Evolutionary conservation across 2,329 filamentous ascomycete species (phyloP), one percentile per base, ranked within the genome.

Genomic region (Ceratocystis harringtonii): DNA sequence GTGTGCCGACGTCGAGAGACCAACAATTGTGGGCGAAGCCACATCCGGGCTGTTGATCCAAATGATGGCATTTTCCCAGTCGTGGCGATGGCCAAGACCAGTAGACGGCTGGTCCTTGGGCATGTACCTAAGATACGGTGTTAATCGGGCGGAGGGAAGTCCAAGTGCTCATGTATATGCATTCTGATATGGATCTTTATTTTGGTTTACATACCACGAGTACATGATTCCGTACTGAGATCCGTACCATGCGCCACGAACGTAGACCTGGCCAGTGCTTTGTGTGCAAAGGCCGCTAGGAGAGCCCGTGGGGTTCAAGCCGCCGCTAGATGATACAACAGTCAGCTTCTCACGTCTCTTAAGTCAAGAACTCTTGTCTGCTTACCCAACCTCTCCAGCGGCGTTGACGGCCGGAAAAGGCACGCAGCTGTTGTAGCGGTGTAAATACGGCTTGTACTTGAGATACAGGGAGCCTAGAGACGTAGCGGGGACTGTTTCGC

Each of bases 331-430:
- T 25, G n/a, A n/a, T n/a, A 50, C 12, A 19, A 45, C 12, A 30
- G 60, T 28, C 12, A 62, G 43, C 17, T 48, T 45, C 30, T 44
- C 22, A 12, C 7, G n/a, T 17, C 19, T 28, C 19, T 6, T 17
- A 8, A 4, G 28, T 5, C 10, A 28, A n/a, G 61, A 7, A 10
- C 12, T 25, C 10, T 60, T 17, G 28, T 7, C 22, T 32, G 69
- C 75, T 67, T 72, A 84, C 83, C 78, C 76, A 8, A 80, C 84
- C 68, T 86, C 76, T 2, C 84, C 84, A 0, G 74, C 72, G 0
- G 77, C 76, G 68, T 86, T 80, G 1, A 86, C 83, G 1, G 80
- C 83, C 0, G 83, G 83, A 70, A 83, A 86, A 0, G 83, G 82
- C 7, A 86, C 82, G 68, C 84, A 86, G 55, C 84, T 83, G 69